Percentiles rank a stretch among this genome's conserved stretches.
phyloP scores from a whole-genome alignment of 345 rosid genomes.

The Stellera chamaejasme region DNA sequence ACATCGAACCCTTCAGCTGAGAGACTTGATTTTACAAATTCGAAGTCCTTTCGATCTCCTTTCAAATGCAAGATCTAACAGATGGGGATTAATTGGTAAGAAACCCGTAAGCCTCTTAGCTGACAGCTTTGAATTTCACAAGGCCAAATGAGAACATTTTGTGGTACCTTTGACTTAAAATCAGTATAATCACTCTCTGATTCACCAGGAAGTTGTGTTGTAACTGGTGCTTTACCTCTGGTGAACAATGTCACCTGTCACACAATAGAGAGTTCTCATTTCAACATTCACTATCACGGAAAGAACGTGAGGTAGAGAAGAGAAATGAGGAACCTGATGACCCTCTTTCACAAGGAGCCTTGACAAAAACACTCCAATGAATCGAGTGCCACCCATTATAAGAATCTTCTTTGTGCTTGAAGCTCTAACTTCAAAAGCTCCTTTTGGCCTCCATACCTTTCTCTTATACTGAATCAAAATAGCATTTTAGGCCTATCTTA shows the following conservation, averaged over 20 bases:
- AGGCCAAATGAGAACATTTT: background rate
- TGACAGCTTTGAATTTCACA: background rate
- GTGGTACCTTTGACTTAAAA: conserved; percentile 77
- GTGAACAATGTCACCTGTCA: conserved; percentile 90
- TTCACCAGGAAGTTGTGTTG: conserved; percentile 86
- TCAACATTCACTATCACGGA: background rate
- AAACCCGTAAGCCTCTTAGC: background rate
- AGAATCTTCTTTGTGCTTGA: conserved; percentile 83
- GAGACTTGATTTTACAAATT: conserved; percentile 94
- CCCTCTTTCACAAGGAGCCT: conserved; percentile 92
- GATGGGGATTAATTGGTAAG: conserved; percentile 11
- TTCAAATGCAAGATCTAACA: conserved; percentile 80
- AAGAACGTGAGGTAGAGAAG: conserved; percentile 1
- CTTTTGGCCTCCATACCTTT: conserved; percentile 53
- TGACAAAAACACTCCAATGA: conserved; percentile 81
- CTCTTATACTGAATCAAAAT: conserved; percentile 57
- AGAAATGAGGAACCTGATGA: conserved; percentile 47
- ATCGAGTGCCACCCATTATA: conserved; percentile 95
- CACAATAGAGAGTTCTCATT: conserved; percentile 1
- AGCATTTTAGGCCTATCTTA: no score
- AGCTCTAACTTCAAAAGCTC: conserved; percentile 59
- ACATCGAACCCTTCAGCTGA: conserved; percentile 90
- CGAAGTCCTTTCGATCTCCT: conserved; percentile 93
- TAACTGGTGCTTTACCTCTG: conserved; percentile 83
- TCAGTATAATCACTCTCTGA: conserved; percentile 76